phyloP scores from a whole-genome alignment of 108 stramenopile genomes.

The Discostella stelligeroides region DNA sequence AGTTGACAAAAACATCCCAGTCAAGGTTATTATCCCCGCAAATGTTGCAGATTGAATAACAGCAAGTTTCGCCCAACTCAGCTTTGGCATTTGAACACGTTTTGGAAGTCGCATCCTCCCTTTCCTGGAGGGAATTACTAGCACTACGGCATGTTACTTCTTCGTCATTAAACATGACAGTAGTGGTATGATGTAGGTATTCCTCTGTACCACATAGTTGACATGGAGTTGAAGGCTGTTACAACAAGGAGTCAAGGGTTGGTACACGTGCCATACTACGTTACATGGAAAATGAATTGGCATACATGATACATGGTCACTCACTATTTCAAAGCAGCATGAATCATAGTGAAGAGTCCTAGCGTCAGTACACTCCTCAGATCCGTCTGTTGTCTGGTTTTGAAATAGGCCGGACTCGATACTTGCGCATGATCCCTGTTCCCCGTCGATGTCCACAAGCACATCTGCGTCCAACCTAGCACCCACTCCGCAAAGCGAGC shows the following conservation, averaged over 20 bases:
- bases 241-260: not conserved
- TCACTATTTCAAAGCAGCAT: constrained; percentile 47
- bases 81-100: constrained; percentile 42
- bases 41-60: constrained; percentile 47
- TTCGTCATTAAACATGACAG: constrained; percentile 40
- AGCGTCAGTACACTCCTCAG: constrained; percentile 34
- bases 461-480: constrained; percentile 46
- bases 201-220: constrained; percentile 44
- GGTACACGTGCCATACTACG: not conserved
- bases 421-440: constrained; percentile 27
- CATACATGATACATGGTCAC: too few relatives aligned
- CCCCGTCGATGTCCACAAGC: constrained; percentile 35
- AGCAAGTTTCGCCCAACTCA: constrained; percentile 37
- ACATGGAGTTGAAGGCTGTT: constrained; percentile 31
- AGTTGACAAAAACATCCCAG: constrained; percentile 48
- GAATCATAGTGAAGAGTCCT: constrained; percentile 43
- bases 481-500: constrained; percentile 46
- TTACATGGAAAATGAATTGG: not conserved
- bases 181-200: constrained; percentile 39
- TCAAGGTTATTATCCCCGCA: constrained; percentile 46
- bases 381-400: constrained; percentile 22
- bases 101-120: constrained; percentile 32
- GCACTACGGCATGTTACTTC: constrained; percentile 46
- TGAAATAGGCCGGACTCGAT: constrained; percentile 42
- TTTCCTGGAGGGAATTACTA: constrained; percentile 40